phyloP scores from a whole-genome alignment of 2,329 filamentous ascomycete species.

The Pseudogymnoascus verrucosus region DNA sequence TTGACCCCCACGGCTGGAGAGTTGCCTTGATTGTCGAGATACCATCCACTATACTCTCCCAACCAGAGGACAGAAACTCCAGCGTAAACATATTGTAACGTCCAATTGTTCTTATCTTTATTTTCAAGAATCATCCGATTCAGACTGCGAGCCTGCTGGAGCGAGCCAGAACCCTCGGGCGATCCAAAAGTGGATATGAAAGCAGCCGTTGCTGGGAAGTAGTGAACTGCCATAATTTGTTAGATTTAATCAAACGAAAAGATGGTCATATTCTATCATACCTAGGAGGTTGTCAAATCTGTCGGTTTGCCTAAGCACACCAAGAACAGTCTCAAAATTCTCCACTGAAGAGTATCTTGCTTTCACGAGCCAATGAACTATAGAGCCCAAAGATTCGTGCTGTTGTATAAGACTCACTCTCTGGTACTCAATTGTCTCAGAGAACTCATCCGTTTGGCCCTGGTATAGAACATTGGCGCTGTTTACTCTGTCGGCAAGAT shows the following conservation, averaged over 20 bases:
- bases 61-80: conserved; percentile 80
- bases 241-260: conserved; percentile 13
- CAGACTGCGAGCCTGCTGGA: conserved; percentile 62
- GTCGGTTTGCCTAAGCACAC: conserved; percentile 59
- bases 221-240: conserved; percentile 52
- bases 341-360: conserved; percentile 59
- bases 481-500: conserved; percentile 66
- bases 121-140: conserved; percentile 60
- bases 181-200: conserved; percentile 75
- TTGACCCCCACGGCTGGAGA: conserved; percentile 54
- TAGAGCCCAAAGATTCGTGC: conserved; percentile 80
- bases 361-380: conserved; percentile 71
- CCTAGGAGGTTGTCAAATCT: conserved; percentile 62
- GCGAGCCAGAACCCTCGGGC: conserved; percentile 58
- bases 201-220: conserved; percentile 70
- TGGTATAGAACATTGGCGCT: conserved; percentile 69
- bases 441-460: conserved; percentile 50
- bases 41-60: conserved; percentile 86
- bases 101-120: conserved; percentile 62
- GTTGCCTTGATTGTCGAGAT: conserved; percentile 60
- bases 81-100: conserved; percentile 67
- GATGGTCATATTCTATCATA: conserved; percentile 25
- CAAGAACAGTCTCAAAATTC: conserved; percentile 68
- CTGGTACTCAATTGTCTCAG: conserved; percentile 75
- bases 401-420: conserved; percentile 74